phyloP scores from a whole-genome alignment of 2,329 filamentous ascomycete species.

The Myriosclerotinia scirpicola region DNA sequence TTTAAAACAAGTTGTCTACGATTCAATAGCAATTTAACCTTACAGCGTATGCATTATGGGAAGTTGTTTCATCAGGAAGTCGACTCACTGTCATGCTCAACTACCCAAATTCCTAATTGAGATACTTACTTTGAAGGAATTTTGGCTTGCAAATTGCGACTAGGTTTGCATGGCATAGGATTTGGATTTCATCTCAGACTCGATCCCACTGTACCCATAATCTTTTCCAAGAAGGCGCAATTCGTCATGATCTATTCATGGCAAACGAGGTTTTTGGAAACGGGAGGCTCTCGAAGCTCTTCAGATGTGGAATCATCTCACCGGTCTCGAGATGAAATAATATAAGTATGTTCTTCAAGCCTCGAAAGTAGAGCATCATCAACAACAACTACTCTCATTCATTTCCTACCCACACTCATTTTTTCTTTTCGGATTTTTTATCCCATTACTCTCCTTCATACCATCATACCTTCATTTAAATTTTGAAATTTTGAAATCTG shows the following conservation, averaged over 20 bases:
- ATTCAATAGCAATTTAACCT: not conserved
- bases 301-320: not conserved
- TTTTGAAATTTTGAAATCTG: not conserved
- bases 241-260: slow-evolving; percentile 19
- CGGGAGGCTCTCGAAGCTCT: not conserved
- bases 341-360: slow-evolving; percentile 17
- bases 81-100: not conserved
- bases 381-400: slow-evolving; percentile 24
- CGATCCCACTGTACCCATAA: slow-evolving; percentile 15
- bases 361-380: slow-evolving; percentile 7
- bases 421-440: slow-evolving; percentile 15
- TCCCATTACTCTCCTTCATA: slow-evolving; percentile 24
- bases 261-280: not conserved
- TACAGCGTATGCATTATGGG: not conserved
- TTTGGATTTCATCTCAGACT: slow-evolving; percentile 10
- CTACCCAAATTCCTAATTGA: not conserved
- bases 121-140: slow-evolving; percentile 6
- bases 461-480: slow-evolving; percentile 18
- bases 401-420: slow-evolving; percentile 23
- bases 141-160: not conserved
- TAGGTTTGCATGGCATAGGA: slow-evolving; percentile 19
- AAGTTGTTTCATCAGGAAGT: slow-evolving; percentile 12
- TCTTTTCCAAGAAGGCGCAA: slow-evolving; percentile 14
- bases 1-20: not conserved
- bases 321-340: not conserved